A percentile compares a stretch with the other conserved stretches of the same genome.
These are phyloP conservation scores for Boletus austroedulis DNA, from an alignment of 1,284 basidiomycete genomes.

Conservation along the genomic window DNA sequence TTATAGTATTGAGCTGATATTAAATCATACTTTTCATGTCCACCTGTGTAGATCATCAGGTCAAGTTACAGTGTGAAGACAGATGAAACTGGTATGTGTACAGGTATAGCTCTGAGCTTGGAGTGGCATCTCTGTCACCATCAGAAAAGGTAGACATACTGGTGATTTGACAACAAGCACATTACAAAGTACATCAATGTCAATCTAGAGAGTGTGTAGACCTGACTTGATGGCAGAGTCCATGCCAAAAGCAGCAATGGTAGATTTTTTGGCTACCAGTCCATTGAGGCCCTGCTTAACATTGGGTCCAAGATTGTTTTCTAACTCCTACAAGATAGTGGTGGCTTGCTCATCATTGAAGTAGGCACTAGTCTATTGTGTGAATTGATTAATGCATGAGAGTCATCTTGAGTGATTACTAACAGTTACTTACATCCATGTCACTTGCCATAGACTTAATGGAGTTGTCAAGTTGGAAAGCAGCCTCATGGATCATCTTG, in stretches of 20 bases:
- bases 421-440: background rate
- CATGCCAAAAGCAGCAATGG: background rate
- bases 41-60: background rate
- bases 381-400: background rate
- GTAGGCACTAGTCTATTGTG: background rate
- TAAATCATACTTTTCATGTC: background rate
- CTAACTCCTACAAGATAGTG: background rate
- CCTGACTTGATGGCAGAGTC: background rate
- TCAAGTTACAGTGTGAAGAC: background rate
- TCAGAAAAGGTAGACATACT: background rate
- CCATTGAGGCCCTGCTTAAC: background rate
- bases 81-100: background rate
- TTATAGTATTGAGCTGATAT: background rate
- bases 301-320: background rate
- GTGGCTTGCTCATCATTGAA: constrained; percentile 1
- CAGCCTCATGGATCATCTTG: background rate
- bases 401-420: background rate
- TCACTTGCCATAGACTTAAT: background rate
- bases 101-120: background rate
- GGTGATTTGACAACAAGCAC: background rate
- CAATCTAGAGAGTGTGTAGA: background rate
- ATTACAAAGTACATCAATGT: background rate
- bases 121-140: no score
- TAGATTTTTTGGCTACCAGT: background rate
- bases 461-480: accelerated